Conservation (phyloP, 2,329 filamentous ascomycete species). For the Talaromyces albobiverticillius region DNA sequence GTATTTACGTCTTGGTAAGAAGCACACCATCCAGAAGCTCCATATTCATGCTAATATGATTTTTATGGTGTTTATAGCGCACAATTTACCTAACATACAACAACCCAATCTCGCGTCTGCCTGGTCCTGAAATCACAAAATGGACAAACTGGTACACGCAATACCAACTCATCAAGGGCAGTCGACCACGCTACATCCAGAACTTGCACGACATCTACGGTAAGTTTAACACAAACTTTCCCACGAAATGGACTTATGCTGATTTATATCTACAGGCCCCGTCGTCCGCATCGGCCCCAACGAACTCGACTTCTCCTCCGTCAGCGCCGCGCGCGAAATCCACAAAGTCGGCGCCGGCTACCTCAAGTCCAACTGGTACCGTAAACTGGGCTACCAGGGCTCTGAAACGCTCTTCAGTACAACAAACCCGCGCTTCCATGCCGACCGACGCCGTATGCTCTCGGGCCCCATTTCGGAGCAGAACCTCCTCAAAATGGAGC, state of each 20-base stretch:
- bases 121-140: slow-evolving; percentile 24
- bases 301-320: slow-evolving; percentile 38
- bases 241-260: no score
- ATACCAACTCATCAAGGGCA: slow-evolving; percentile 22
- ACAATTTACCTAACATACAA: not conserved
- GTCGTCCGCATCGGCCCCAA: slow-evolving; percentile 29
- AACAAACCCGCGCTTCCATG: slow-evolving; percentile 38
- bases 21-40: not conserved
- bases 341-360: slow-evolving; percentile 32
- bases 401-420: slow-evolving; percentile 41
- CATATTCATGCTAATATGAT: not conserved
- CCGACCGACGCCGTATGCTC: slow-evolving; percentile 43
- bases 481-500: slow-evolving; percentile 30
- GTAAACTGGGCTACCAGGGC: slow-evolving; percentile 17
- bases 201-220: slow-evolving; percentile 28
- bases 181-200: slow-evolving; percentile 22
- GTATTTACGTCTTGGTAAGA: not conserved
- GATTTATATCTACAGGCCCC: no score
- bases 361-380: slow-evolving; percentile 34
- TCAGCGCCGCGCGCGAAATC: slow-evolving; percentile 28
- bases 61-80: not conserved
- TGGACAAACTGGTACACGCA: slow-evolving; percentile 22
- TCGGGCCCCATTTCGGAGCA: slow-evolving; percentile 28
- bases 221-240: slow-evolving; percentile 1
- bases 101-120: slow-evolving; percentile 19